These are phyloP conservation scores for Solanum pinnatisectum DNA, from an alignment of 257 asterid genomes.

Conservation along the genomic window DNA sequence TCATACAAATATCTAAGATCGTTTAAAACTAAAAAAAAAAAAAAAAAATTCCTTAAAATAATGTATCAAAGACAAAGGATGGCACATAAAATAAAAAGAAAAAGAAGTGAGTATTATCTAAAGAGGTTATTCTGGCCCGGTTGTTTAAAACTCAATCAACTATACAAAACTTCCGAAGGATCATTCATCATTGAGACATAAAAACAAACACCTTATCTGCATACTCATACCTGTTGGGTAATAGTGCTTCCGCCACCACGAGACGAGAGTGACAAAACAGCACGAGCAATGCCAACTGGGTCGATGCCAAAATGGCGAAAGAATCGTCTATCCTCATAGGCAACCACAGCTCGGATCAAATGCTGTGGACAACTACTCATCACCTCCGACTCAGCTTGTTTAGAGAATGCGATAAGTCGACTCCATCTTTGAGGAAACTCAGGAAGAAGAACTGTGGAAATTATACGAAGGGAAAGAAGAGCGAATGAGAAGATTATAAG, in stretches of 20 bases:
- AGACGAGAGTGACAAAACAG: constrained; percentile 17
- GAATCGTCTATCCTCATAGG: constrained; percentile 24
- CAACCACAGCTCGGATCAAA: constrained; percentile 24
- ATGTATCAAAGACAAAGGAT: not conserved
- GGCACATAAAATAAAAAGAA: not conserved
- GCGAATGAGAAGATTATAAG: constrained; percentile 15
- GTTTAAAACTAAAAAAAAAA: too few species aligned
- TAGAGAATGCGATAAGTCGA: constrained; percentile 12
- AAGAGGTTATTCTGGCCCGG: too few species aligned
- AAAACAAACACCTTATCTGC: constrained; percentile 6
- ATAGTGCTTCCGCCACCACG: constrained; percentile 32
- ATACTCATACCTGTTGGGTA: constrained; percentile 17
- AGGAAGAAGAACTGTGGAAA: constrained; percentile 17
- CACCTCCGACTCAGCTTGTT: constrained; percentile 19
- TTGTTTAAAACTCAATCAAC: not conserved
- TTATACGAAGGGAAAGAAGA: constrained; percentile 16
- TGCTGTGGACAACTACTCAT: constrained; percentile 4
- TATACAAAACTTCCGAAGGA: not conserved
- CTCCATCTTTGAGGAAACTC: constrained; percentile 23
- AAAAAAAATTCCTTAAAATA: too few species aligned
- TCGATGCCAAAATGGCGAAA: constrained; percentile 22
- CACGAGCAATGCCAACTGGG: constrained; percentile 23
- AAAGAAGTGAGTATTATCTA: not conserved
- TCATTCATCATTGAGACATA: constrained; percentile 17
- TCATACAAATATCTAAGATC: not conserved